Evolutionary conservation across 495 filamentous ascomycete species (phyloP), one percentile per base, ranked within the genome.

Genomic region (Neurospora tetraspora): DNA sequence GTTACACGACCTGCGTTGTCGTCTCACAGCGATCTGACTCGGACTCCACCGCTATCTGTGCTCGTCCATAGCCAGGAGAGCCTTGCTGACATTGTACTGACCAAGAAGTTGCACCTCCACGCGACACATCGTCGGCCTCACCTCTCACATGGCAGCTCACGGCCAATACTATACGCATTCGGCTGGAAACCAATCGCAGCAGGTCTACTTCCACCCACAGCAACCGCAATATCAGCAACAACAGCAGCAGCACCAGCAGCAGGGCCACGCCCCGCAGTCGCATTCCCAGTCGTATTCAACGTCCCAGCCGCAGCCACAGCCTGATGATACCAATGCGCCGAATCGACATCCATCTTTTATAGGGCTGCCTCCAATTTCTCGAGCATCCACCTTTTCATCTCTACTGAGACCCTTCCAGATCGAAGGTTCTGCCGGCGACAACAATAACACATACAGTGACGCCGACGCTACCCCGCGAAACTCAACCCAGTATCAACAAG

Each of bases 321-420:
- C 73, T 18, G 23, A 69, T 23, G 71, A 71, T 23, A 23, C 72
- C 34, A 74, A 79, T 71, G 75, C 65, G 39, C 70, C 78, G 43
- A 74, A 78, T 2, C 77, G 81, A 37, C 74, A 76, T n/a, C 75
- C 81, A 8, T 83, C 83, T 3, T 84, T 83, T 47, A 79, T 81
- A 43, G 83, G 83, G 12, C 76, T 88, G 45, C 86, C 86, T 16
- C 85, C 86, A 14, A 86, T 88, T 73, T 83, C 86, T 61, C 82
- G 86, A 16, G 82, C 81, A 16, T 88, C 86, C 20, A 85, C 85
- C 12, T 85, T 87, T 74, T 81, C 81, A 69, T 71, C 86, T 9
- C 76, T 81, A 70, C 74, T 83, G 45, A 72, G 74, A 34, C 69
- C 79, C 27, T 74, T 71, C 34, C 70, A 74, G 14, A 74, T 75